These are phyloP conservation scores for Trichoderma asperellum DNA, from an alignment of 2,329 filamentous ascomycete species.

Conservation along the genomic window DNA sequence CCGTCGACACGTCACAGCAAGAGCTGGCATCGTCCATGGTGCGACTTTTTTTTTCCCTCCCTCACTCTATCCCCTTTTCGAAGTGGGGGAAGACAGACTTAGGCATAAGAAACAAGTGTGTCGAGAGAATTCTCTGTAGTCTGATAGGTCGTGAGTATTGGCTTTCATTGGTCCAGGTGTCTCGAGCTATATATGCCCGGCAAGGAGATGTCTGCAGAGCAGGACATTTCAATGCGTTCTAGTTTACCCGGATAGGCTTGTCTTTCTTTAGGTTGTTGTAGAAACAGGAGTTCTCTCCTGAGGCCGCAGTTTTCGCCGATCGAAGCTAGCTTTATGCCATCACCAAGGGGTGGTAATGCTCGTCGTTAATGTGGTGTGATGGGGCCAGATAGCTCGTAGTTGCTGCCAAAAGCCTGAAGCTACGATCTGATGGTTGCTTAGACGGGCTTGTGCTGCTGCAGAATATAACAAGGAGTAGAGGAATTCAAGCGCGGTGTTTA, in stretches of 20 bases:
- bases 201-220: conserved; percentile 17
- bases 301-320: not conserved
- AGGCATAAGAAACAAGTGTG: not conserved
- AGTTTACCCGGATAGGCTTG: conserved; percentile 22
- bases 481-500: not conserved
- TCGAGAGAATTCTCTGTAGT: conserved; percentile 4
- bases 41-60: not conserved
- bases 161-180: conserved; percentile 13
- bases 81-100: conserved; percentile 3
- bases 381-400: not conserved
- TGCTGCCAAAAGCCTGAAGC: not conserved
- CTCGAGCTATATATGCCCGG: conserved; percentile 15
- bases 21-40: not conserved
- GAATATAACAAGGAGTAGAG: conserved; percentile 1
- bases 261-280: not conserved
- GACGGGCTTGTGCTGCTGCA: not conserved
- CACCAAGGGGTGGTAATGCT: not conserved
- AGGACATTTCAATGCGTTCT: not conserved
- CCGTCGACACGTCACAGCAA: conserved; percentile 23
- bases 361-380: not conserved
- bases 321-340: not conserved
- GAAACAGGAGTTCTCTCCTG: not conserved
- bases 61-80: not conserved
- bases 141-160: conserved; percentile 5
- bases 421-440: not conserved